phyloP scores from a whole-genome alignment of 148 eudicot species.

The Hydrangea macrophylla region DNA sequence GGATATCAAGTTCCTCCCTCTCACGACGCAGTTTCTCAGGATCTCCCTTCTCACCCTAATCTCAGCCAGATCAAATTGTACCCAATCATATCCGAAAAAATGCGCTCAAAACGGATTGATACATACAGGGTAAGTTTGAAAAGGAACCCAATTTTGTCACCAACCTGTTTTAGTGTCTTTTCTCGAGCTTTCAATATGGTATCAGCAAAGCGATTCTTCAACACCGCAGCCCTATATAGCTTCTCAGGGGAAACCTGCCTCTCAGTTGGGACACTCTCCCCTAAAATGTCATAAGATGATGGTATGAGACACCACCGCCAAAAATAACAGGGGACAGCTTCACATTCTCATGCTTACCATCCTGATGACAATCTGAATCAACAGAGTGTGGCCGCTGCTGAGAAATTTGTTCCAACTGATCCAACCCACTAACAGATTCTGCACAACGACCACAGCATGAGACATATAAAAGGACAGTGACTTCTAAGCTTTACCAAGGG shows the following conservation, averaged over 20 bases:
- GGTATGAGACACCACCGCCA: conserved; percentile 9
- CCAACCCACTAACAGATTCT: conserved; percentile 41
- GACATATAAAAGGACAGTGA: not conserved
- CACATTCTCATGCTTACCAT: conserved; percentile 41
- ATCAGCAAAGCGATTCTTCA: conserved; percentile 63
- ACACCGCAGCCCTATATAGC: conserved; percentile 59
- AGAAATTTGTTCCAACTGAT: conserved; percentile 33
- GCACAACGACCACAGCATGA: conserved; percentile 8
- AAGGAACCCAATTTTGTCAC: conserved; percentile 12
- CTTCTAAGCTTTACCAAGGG: not conserved
- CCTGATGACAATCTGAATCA: conserved; percentile 32
- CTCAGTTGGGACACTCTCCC: conserved; percentile 46
- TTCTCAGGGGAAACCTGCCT: conserved; percentile 61
- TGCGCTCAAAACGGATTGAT: conserved; percentile 1
- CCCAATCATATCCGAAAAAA: conserved; percentile 10
- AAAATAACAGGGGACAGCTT: conserved; percentile 2
- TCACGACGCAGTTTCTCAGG: conserved; percentile 68
- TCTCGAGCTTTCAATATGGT: conserved; percentile 75
- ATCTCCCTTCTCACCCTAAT: conserved; percentile 62
- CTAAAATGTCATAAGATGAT: conserved; percentile 23
- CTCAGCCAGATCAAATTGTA: not conserved
- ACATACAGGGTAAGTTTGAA: not conserved
- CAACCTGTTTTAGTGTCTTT: conserved; percentile 54
- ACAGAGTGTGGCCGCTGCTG: conserved; percentile 28
- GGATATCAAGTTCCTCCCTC: conserved; percentile 65